Percentiles rank a stretch among this genome's conserved stretches.
Conservation (phyloP, 2,329 filamentous ascomycete species). For the Elsinoe batatas region DNA sequence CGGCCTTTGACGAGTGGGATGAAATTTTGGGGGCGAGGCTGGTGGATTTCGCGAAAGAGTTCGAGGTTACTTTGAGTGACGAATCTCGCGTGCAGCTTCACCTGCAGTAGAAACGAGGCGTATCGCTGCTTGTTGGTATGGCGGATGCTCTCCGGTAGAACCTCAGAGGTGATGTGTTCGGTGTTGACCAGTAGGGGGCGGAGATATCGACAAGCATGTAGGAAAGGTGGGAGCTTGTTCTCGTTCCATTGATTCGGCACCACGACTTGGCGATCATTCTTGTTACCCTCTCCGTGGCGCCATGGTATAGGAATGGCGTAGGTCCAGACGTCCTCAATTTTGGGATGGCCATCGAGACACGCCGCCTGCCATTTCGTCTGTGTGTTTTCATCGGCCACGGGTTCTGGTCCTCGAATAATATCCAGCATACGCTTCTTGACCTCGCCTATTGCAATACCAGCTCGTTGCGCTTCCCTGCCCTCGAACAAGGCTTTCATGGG, state of each 20-base stretch:
- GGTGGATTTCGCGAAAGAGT: neutral
- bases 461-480: neutral
- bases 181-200: neutral
- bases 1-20: neutral
- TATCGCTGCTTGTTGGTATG: neutral
- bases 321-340: neutral
- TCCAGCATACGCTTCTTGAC: neutral
- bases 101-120: neutral
- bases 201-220: neutral
- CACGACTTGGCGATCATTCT: neutral
- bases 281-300: neutral
- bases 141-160: neutral
- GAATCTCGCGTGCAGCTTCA: slow-evolving; percentile 5
- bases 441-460: neutral
- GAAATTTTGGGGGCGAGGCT: slow-evolving; percentile 1
- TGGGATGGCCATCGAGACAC: neutral
- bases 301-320: neutral
- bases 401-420: neutral
- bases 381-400: neutral
- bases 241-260: neutral
- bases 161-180: neutral
- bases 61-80: slow-evolving; percentile 8
- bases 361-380: neutral
- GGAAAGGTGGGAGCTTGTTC: neutral
- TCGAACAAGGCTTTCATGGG: neutral